A percentile compares a stretch with the other conserved stretches of the same genome.
Evolutionary conservation across 257 asterid genomes (phyloP).

Genomic region (Parsonsia alboflavescens): DNA sequence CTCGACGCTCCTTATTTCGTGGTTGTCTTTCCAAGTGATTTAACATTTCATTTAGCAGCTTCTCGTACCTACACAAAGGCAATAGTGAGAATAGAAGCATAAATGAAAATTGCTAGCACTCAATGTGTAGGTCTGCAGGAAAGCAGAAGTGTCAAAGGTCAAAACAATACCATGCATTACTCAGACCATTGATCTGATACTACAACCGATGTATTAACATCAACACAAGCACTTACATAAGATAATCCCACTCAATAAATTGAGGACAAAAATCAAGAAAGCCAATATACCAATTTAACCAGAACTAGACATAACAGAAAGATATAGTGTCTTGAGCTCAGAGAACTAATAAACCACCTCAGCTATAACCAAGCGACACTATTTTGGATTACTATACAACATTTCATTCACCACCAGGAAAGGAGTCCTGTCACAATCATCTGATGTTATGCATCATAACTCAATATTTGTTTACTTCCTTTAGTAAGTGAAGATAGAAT

Average conservation of each 20-base stretch:
- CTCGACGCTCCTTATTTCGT: conserved; percentile 73
- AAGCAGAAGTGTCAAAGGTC: not conserved
- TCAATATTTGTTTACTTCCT: not conserved
- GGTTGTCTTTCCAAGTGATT: conserved; percentile 92
- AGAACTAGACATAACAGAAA: not conserved
- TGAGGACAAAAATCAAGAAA: not conserved
- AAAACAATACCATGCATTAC: not conserved
- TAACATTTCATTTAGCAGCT: conserved; percentile 75
- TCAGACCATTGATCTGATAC: not conserved
- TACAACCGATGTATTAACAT: not conserved
- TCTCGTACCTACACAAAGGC: conserved; percentile 60
- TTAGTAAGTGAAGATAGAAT: not conserved
- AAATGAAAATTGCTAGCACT: not conserved
- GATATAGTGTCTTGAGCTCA: not conserved
- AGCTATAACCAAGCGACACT: not conserved
- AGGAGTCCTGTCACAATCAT: not conserved
- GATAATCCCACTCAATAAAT: not conserved
- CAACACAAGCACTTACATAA: not conserved
- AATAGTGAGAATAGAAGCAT: not conserved
- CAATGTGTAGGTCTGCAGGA: not conserved
- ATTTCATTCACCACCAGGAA: not conserved
- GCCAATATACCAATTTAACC: not conserved
- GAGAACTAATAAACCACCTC: too few species aligned
- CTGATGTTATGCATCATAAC: not conserved
- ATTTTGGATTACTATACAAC: not conserved